These are phyloP conservation scores for Breviolum minutum DNA, from an alignment of 73 alveolate genomes.

Conservation along the genomic window DNA sequence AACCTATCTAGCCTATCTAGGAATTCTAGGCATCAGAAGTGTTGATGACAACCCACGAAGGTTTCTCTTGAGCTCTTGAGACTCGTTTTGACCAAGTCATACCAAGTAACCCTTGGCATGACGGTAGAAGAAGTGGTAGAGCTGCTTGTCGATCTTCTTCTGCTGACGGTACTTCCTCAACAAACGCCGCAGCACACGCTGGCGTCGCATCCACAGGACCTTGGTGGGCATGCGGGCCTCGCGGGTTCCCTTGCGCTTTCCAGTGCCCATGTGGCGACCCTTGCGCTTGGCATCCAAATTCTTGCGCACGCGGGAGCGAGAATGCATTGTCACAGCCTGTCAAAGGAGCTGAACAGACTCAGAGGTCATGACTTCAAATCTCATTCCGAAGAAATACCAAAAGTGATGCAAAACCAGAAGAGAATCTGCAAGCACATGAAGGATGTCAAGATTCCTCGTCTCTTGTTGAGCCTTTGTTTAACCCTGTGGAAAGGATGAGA, in stretches of 20 bases:
- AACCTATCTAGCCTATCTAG: too few species aligned
- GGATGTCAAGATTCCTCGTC: too few species aligned
- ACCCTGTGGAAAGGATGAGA: too few species aligned
- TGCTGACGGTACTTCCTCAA: conserved; percentile 99
- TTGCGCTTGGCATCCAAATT: conserved; percentile 97
- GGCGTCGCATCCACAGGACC: conserved; percentile 99
- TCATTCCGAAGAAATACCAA: too few species aligned
- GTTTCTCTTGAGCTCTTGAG: too few species aligned
- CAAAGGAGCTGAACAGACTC: background rate
- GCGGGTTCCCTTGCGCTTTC: conserved; percentile 99
- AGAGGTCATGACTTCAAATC: too few species aligned
- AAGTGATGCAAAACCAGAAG: too few species aligned
- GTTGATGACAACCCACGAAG: too few species aligned
- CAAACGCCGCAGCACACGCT: conserved; percentile 99
- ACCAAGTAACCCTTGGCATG: conserved; percentile 98
- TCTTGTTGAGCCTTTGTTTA: too few species aligned
- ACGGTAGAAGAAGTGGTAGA: conserved; percentile 98
- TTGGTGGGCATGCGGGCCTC: conserved; percentile 99
- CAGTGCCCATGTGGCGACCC: conserved; percentile 99
- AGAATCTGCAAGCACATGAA: too few species aligned
- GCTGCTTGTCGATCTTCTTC: conserved; percentile 98
- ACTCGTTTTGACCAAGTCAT: background rate
- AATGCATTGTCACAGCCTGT: conserved; percentile 98
- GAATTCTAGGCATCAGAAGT: too few species aligned
- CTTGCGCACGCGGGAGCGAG: conserved; percentile 98